Evolutionary conservation across 2,329 filamentous ascomycete genomes (phyloP).

Genomic region (Chaetomiaceae sp.): DNA sequence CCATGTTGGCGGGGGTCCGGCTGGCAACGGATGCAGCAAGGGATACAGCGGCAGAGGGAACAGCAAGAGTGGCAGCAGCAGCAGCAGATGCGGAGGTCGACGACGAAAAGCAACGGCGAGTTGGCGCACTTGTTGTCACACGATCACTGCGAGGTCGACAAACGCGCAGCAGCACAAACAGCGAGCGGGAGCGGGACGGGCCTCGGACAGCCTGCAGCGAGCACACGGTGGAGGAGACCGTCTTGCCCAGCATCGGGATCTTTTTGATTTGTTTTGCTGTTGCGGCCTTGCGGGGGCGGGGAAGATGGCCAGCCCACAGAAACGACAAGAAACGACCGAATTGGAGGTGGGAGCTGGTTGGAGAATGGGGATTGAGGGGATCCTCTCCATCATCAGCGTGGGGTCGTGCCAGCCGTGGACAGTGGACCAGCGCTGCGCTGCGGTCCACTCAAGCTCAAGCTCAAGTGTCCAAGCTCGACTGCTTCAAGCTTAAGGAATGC

Average conservation of each 20-base stretch:
- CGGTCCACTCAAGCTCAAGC: no score
- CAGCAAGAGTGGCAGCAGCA: no score
- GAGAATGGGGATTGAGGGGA: no score
- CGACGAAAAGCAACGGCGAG: background rate
- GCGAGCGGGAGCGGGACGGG: background rate
- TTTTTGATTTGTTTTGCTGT: background rate
- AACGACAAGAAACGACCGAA: no score
- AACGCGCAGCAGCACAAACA: background rate
- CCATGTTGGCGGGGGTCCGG: constrained; percentile 37
- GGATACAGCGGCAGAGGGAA: no score
- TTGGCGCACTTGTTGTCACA: background rate
- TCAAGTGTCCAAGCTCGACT: no score
- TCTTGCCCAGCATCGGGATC: constrained; percentile 1
- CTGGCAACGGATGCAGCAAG: constrained; percentile 6
- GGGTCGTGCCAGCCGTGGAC: no score
- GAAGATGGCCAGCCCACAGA: background rate
- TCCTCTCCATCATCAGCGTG: constrained; percentile 3
- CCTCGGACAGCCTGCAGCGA: constrained; percentile 2
- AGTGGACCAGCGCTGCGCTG: no score
- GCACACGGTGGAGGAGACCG: background rate
- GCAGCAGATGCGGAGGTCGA: constrained; percentile 3
- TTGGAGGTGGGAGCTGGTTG: no score
- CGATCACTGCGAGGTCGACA: background rate
- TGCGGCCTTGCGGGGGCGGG: no score
- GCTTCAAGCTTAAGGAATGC: no score